These are phyloP conservation scores for Boletus subparvulus DNA, from an alignment of 768 basidiomycete genomes.

Conservation along the genomic window DNA sequence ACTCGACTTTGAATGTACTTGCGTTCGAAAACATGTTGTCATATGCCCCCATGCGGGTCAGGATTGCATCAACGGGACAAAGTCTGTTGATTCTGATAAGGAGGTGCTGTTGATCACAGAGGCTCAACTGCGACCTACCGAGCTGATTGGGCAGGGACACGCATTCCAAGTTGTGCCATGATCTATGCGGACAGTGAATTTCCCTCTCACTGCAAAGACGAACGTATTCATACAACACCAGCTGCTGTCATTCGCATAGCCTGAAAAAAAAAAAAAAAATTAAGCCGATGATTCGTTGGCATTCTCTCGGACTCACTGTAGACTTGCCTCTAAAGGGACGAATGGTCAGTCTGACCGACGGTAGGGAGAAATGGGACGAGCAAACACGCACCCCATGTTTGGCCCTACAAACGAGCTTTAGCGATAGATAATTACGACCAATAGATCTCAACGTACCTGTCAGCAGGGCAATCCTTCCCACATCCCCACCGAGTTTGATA, in stretches of 20 bases:
- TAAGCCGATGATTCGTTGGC: background rate
- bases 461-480: conserved; percentile 75
- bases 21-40: conserved; percentile 95
- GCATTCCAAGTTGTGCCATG: conserved; percentile 95
- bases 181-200: conserved; percentile 44
- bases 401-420: conserved; percentile 49
- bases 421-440: background rate
- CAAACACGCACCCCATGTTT: conserved; percentile 75
- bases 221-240: conserved; percentile 61
- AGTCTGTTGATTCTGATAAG: conserved; percentile 46
- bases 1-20: conserved; percentile 97
- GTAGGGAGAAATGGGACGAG: background rate
- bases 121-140: conserved; percentile 42
- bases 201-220: background rate
- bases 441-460: conserved; percentile 57
- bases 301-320: conserved; percentile 44
- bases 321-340: conserved; percentile 63
- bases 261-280: conserved; percentile 29
- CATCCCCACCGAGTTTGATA: conserved; percentile 77
- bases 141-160: conserved; percentile 83
- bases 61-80: conserved; percentile 86
- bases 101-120: background rate
- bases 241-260: conserved; percentile 95
- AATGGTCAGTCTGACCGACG: background rate
- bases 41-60: conserved; percentile 98